Percentiles rank a stretch among this genome's conserved stretches.
Conservation (phyloP, 2,329 filamentous ascomycete species). For the Penicillium brasilianum region DNA sequence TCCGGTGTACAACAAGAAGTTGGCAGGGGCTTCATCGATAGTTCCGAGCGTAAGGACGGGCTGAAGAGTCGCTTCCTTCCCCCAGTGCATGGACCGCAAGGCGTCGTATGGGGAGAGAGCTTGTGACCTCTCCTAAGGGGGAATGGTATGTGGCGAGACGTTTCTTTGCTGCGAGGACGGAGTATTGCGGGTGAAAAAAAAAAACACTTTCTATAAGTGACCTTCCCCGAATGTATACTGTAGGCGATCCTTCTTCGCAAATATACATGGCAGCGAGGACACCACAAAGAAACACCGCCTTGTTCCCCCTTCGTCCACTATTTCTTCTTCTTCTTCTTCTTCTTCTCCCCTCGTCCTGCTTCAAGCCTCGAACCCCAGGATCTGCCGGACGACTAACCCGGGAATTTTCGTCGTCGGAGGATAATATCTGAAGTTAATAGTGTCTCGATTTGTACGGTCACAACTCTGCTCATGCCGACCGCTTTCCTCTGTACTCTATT, state of each 20-base stretch:
- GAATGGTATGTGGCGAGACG: constrained; percentile 28
- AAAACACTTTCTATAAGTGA: constrained; percentile 8
- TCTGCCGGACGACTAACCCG: constrained; percentile 30
- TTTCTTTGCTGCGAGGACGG: constrained; percentile 10
- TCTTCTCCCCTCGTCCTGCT: too few relatives aligned
- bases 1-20: not conserved
- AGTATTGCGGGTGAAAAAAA: constrained; percentile 19
- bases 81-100: constrained; percentile 2
- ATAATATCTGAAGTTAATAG: not conserved
- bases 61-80: not conserved
- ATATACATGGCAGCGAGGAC: not conserved
- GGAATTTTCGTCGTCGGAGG: constrained; percentile 13
- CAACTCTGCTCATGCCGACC: not conserved
- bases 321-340: too few relatives aligned
- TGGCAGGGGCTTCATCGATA: not conserved
- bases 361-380: constrained; percentile 10
- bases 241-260: not conserved
- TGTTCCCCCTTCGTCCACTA: not conserved
- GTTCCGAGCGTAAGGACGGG: not conserved
- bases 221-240: not conserved
- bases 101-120: not conserved
- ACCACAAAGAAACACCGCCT: not conserved
- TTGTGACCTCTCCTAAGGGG: constrained; percentile 15
- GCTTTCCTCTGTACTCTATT: not conserved
- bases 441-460: not conserved